phyloP scores from a whole-genome alignment of 305 asterid genomes.

The Lippia alba region DNA sequence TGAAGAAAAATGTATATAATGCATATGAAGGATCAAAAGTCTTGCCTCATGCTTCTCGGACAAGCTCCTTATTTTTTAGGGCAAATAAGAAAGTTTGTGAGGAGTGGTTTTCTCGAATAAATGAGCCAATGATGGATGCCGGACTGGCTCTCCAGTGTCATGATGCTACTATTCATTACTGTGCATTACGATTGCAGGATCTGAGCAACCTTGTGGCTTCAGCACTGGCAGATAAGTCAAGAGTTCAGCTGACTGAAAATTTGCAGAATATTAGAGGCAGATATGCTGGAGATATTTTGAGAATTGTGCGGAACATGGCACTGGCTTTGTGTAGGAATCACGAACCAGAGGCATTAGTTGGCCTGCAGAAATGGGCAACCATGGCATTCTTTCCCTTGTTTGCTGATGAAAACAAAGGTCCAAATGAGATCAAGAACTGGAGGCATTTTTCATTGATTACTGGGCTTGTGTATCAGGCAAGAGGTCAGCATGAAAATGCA shows the following conservation, averaged over 20 bases:
- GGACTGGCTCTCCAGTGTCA: constrained; percentile 93
- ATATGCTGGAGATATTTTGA: constrained; percentile 74
- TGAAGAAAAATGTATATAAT: constrained; percentile 95
- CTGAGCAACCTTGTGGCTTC: constrained; percentile 65
- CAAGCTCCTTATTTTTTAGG: constrained; percentile 89
- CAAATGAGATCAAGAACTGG: constrained; percentile 50
- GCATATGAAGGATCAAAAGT: constrained; percentile 97
- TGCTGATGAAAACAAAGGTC: constrained; percentile 59
- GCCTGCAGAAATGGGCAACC: constrained; percentile 90
- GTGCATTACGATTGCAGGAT: constrained; percentile 76
- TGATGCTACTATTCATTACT: constrained; percentile 85
- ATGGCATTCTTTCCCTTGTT: constrained; percentile 73
- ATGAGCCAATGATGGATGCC: constrained; percentile 99
- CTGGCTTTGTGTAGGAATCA: constrained; percentile 82
- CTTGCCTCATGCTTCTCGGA: constrained; percentile 76
- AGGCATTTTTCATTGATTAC: constrained; percentile 85
- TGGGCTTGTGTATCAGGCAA: constrained; percentile 90
- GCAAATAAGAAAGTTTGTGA: constrained; percentile 98
- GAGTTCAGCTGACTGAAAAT: constrained; percentile 69
- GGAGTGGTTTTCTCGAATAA: constrained; percentile 99
- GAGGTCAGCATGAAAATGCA: constrained; percentile 97
- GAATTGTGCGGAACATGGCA: constrained; percentile 66
- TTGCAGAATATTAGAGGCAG: constrained; percentile 64
- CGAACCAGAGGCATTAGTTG: constrained; percentile 84
- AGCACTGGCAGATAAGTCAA: constrained; percentile 71